phyloP scores from a whole-genome alignment of 176 grass and related monocot species.

The Triticum dicoccoides region DNA sequence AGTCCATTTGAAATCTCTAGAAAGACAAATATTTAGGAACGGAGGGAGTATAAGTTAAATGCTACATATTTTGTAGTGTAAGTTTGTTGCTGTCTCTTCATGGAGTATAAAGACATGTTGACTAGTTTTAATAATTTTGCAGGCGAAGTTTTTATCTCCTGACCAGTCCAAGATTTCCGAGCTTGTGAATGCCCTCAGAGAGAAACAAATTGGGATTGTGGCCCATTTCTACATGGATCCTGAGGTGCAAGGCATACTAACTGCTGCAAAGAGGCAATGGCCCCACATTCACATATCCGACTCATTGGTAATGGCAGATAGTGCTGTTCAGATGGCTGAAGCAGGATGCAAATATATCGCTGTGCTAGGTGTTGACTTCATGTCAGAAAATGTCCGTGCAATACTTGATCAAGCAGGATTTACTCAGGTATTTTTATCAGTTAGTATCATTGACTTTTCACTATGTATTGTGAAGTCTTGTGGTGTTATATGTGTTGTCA shows the following conservation, averaged over 20 bases:
- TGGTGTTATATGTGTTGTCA: not conserved
- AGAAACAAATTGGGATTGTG: constrained; percentile 85
- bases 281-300: constrained; percentile 97
- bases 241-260: constrained; percentile 93
- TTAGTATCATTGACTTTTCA: not conserved
- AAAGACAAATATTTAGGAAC: too few species aligned
- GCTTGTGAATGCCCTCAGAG: constrained; percentile 59
- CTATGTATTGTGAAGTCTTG: constrained; percentile 16
- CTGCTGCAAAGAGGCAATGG: constrained; percentile 89
- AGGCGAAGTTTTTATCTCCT: constrained; percentile 94
- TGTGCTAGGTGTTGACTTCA: constrained; percentile 97
- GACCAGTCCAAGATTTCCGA: constrained; percentile 60
- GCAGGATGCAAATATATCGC: constrained; percentile 85
- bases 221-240: constrained; percentile 99
- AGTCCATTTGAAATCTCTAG: too few species aligned
- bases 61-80: not conserved
- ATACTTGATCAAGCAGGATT: constrained; percentile 98
- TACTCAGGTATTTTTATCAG: constrained; percentile 54
- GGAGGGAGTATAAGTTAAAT: not conserved
- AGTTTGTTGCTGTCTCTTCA: not conserved
- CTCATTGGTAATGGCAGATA: constrained; percentile 94
- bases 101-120: not conserved
- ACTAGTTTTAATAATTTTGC: constrained; percentile 26
- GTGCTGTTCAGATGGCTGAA: constrained; percentile 97
- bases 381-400: constrained; percentile 99